Percentiles rank a stretch among this genome's conserved stretches.
Conservation (phyloP, 495 filamentous ascomycete species). For the Penicillium antarcticum region DNA sequence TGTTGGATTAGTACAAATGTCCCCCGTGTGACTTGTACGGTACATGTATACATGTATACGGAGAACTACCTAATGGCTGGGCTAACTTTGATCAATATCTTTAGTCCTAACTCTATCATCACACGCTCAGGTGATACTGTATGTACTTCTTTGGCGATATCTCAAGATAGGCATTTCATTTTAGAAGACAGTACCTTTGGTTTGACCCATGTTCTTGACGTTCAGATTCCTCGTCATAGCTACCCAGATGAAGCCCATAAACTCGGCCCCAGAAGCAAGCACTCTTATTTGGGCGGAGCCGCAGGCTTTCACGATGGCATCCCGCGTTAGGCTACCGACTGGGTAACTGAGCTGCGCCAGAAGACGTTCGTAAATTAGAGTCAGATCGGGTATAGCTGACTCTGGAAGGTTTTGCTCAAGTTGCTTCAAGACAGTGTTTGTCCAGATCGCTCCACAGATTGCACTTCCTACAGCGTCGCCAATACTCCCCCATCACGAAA, state of each 20-base stretch:
- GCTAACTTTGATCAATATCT: too few relatives aligned
- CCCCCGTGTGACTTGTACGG: too few relatives aligned
- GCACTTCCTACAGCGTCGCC: slow-evolving; percentile 63
- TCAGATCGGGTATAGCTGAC: slow-evolving; percentile 26
- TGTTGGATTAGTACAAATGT: too few relatives aligned
- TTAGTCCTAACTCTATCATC: too few relatives aligned
- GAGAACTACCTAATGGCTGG: too few relatives aligned
- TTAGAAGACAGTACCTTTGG: slow-evolving; percentile 23
- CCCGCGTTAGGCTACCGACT: slow-evolving; percentile 43
- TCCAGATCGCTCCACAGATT: slow-evolving; percentile 66
- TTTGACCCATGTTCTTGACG: slow-evolving; percentile 49
- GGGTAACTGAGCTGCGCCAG: slow-evolving; percentile 49
- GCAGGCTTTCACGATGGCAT: slow-evolving; percentile 55
- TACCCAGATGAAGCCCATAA: slow-evolving; percentile 46
- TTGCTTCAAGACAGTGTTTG: slow-evolving; percentile 50
- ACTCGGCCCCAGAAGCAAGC: slow-evolving; percentile 44
- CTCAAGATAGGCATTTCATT: too few relatives aligned
- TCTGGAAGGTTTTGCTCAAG: slow-evolving; percentile 56
- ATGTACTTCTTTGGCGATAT: too few relatives aligned
- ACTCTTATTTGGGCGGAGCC: slow-evolving; percentile 51
- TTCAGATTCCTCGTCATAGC: slow-evolving; percentile 53
- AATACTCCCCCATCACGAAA: slow-evolving; percentile 54
- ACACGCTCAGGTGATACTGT: too few relatives aligned
- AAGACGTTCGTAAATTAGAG: slow-evolving; percentile 53
- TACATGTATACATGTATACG: too few relatives aligned